Percentiles rank a stretch among this genome's conserved stretches.
These are phyloP conservation scores for Mallotus japonicus DNA, from an alignment of 441 rosid species.

Conservation along the genomic window DNA sequence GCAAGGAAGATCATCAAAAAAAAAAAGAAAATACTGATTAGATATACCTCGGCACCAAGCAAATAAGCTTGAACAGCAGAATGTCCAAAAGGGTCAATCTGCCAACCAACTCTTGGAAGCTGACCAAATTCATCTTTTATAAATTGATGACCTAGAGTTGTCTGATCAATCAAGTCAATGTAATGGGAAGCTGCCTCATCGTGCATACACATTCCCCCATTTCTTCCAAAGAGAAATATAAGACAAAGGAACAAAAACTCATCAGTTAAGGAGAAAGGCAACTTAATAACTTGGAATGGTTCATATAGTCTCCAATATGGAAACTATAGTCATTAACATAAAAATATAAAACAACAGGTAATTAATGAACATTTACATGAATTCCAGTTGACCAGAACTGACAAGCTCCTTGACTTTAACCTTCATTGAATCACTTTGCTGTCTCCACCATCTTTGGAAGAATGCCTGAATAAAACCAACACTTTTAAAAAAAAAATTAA, in stretches of 20 bases:
- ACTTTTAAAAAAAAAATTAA: background rate
- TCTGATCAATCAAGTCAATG: constrained; percentile 97
- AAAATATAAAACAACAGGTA: background rate
- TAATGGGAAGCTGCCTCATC: constrained; percentile 91
- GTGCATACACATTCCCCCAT: constrained; percentile 96
- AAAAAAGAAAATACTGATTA: background rate
- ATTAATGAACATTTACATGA: constrained; percentile 47
- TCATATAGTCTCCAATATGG: background rate
- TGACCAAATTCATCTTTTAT: constrained; percentile 73
- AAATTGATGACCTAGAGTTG: constrained; percentile 84
- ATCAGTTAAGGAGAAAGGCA: constrained; percentile 8
- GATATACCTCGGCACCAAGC: constrained; percentile 79
- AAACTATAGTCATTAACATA: background rate
- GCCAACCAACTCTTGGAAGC: constrained; percentile 97
- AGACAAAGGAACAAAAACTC: constrained; percentile 4
- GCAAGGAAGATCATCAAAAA: background rate
- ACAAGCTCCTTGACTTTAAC: constrained; percentile 55
- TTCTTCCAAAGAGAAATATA: constrained; percentile 40
- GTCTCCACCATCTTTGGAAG: constrained; percentile 96
- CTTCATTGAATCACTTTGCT: constrained; percentile 69
- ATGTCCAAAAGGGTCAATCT: constrained; percentile 97
- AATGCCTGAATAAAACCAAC: constrained; percentile 55
- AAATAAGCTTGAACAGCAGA: constrained; percentile 93
- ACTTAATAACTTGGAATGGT: background rate
- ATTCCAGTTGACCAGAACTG: constrained; percentile 85